Evolutionary conservation across 768 basidiomycete species (phyloP).

Genomic region (Leccinum pellstonianum): DNA sequence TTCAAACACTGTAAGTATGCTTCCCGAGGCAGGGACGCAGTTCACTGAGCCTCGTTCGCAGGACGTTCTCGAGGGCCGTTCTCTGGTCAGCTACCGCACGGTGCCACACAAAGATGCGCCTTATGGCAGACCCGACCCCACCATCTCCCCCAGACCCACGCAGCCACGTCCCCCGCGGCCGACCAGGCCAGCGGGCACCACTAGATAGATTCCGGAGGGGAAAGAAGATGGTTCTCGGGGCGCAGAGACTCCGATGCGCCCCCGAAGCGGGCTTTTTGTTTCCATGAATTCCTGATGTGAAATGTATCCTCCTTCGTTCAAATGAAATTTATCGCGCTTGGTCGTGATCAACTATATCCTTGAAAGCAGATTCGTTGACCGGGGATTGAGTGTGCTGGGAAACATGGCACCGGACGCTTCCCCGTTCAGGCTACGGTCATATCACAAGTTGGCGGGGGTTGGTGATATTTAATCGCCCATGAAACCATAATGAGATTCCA

Average conservation of each 20-base stretch:
- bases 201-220: background rate
- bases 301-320: background rate
- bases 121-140: constrained; percentile 8
- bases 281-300: background rate
- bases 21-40: background rate
- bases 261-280: background rate
- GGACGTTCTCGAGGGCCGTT: background rate
- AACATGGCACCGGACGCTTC: background rate
- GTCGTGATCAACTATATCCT: background rate
- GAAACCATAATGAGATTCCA: background rate
- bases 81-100: background rate
- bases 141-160: background rate
- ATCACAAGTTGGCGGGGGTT: background rate
- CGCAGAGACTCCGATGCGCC: background rate
- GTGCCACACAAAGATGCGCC: background rate
- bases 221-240: background rate
- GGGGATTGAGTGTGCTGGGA: background rate
- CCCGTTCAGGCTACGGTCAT: background rate
- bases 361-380: background rate
- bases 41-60: constrained; percentile 9
- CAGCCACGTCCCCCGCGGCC: constrained; percentile 6
- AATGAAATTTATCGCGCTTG: background rate
- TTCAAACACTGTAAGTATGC: background rate
- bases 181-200: background rate
- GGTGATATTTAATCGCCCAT: background rate